Base-by-base conservation (phyloP, 139 green algal species). In the Ettlia oleoabundans region DNA sequence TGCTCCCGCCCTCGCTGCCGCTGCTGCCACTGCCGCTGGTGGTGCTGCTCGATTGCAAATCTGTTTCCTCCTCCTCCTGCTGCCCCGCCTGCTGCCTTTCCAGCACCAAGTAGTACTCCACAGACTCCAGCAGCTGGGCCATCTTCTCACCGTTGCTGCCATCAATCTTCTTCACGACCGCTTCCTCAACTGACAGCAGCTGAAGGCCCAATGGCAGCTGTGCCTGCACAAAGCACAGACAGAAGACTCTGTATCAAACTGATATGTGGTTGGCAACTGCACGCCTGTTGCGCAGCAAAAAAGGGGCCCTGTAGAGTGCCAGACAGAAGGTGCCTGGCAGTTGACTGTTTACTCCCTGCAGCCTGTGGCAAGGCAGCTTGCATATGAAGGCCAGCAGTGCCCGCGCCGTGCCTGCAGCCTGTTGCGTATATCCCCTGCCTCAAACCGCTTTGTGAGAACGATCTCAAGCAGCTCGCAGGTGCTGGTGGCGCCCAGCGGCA, bases 401-500 rank as follows among this genome's bases (percentile, higher is more conserved):
- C 21, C 26, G 7, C 7, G 37, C 40, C n/a, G 40, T n/a, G 38
- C 78, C 86, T 90, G 86, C 75, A 93, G 80, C 32, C 26, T 5
- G 43, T 18, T n/a, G 22, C 43, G 53, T 0, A 91, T 77, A 0
- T 80, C 88, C 51, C 62, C 80, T 0, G 67, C 47, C 30, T 83
- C 66, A 61, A 84, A 51, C 32, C 38, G 62, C 72, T 90, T 30
- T 0, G 83, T 89, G 33, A 93, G 78, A 18, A 72, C 64, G 32
- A 92, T 43, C 85, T 93, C 89, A 22, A 94, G 77, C 41, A 90
- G 55, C 84, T 95, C 92, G 26, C 79, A 80, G 1, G 68, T 73
- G 62, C 67, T 85, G 37, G 87, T 93, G 64, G 89, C 85, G 4
- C 92, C 92, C 58, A 95, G 87, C 9, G 86, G 84, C 76, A 95